phyloP scores from a whole-genome alignment of 257 asterid species.

The Solanum piurae region DNA sequence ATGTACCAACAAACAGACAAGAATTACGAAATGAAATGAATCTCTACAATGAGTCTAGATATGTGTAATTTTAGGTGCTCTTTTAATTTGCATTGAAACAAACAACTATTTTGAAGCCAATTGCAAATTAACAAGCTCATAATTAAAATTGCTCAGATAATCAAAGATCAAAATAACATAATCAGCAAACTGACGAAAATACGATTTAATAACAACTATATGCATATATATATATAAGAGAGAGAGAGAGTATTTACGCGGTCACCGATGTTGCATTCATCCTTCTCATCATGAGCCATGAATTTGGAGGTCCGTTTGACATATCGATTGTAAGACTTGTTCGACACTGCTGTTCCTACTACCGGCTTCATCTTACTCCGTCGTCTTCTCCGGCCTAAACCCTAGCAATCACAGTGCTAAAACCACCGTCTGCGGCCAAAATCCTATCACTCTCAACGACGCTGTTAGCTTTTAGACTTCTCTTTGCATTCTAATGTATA shows the following conservation, averaged over 20 bases:
- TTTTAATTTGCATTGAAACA: not conserved
- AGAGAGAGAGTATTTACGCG: not conserved
- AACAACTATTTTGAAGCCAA: not conserved
- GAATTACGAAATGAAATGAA: not conserved
- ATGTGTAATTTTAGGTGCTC: not conserved
- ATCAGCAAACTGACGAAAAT: not conserved
- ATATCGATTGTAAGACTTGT: too few species aligned
- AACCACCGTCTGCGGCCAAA: not conserved
- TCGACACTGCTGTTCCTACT: constrained; percentile 57
- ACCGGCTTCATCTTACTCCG: constrained; percentile 51
- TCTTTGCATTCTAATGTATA: too few species aligned
- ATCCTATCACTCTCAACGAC: not conserved
- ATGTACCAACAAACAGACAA: not conserved
- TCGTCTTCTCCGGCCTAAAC: not conserved
- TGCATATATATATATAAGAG: not conserved
- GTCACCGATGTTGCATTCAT: not conserved
- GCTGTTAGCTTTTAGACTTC: not conserved
- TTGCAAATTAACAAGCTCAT: not conserved
- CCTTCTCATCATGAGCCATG: constrained; percentile 79
- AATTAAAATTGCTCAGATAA: not conserved
- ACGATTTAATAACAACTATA: not conserved
- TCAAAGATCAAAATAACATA: not conserved
- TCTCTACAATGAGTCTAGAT: not conserved
- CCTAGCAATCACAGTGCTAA: not conserved
- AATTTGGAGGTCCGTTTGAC: constrained; percentile 67